Evolutionary conservation across 2,329 filamentous ascomycete species (phyloP).

Genomic region (Fusarium pseudoanthophilum): DNA sequence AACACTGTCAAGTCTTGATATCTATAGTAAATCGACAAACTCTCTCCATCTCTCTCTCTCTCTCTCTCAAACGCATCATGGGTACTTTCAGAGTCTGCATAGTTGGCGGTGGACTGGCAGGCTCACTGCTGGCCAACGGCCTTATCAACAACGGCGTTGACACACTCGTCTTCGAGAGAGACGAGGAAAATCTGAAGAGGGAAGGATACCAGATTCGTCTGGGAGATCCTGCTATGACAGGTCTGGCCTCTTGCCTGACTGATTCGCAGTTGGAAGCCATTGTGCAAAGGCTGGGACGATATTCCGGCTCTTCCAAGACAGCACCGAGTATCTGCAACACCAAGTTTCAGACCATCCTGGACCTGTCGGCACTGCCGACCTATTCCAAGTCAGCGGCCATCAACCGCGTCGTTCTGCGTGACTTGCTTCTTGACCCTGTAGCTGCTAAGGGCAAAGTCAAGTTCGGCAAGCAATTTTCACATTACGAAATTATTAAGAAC

Average conservation of each 20-base stretch:
- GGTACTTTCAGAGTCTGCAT: not conserved
- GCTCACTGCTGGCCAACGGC: not conserved
- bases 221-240: not conserved
- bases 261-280: not conserved
- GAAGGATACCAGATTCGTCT: not conserved
- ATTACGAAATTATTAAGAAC: not conserved
- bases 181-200: not conserved
- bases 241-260: not conserved
- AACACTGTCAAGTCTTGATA: rapidly evolving
- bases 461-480: not conserved
- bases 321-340: not conserved
- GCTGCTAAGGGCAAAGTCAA: not conserved
- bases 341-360: not conserved
- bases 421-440: not conserved
- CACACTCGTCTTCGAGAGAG: not conserved
- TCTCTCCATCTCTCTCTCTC: no score
- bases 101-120: not conserved
- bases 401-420: not conserved
- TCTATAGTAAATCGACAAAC: not conserved
- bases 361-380: not conserved
- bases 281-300: not conserved
- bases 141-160: not conserved
- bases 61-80: not conserved
- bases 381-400: not conserved
- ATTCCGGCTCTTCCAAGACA: not conserved